Evolutionary conservation across 2,329 filamentous ascomycete species (phyloP), one percentile per base, ranked within the genome.

Genomic region (Dactylella cylindrospora): DNA sequence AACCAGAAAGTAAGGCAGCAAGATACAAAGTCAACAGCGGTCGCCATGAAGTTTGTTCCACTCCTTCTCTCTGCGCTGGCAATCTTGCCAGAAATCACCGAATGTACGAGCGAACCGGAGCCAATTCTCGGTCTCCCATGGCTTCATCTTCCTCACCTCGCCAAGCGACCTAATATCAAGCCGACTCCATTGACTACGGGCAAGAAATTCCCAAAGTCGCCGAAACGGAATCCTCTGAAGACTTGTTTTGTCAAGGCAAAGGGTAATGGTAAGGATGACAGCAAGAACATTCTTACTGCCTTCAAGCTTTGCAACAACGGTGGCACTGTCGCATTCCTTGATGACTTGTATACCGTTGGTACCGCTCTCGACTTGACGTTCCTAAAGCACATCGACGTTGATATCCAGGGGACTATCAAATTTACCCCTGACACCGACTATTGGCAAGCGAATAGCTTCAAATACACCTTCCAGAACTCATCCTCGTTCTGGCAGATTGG

Each of bases 381-480:
- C 70, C 73, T 86, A 13, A 75, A 81, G 35, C 74, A 80, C 65
- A 76, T 87, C 23, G 84, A 88, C 70, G 72, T 86, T 3, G 78
- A 80, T 74, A 74, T 74, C n/a, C 64, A 53, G 12, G 66, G 66
- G 15, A 67, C 52, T 8, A 44, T 67, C 10, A 51, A 62, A 20
- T 87, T 87, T 72, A 80, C 79, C 51, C 78, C 83, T 44, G 81
- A 88, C 69, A 83, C 82, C 1, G 77, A 81, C 66, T 87, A 86
- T 72, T 87, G 84, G 84, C 77, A 83, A 65, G 76, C 76, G 6
- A 77, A 85, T 67, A 76, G 78, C 33, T 86, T 86, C 75, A 78
- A 78, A 51, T 82, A 83, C 20, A 74, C 73, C 4, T 88, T 81
- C 72, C 84, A 87, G 67, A 85, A 85, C 64, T 78, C 79, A 3